Evolutionary conservation across 2,329 filamentous ascomycete species (phyloP), one percentile per base, ranked within the genome.

Genomic region (Eutypa lata): DNA sequence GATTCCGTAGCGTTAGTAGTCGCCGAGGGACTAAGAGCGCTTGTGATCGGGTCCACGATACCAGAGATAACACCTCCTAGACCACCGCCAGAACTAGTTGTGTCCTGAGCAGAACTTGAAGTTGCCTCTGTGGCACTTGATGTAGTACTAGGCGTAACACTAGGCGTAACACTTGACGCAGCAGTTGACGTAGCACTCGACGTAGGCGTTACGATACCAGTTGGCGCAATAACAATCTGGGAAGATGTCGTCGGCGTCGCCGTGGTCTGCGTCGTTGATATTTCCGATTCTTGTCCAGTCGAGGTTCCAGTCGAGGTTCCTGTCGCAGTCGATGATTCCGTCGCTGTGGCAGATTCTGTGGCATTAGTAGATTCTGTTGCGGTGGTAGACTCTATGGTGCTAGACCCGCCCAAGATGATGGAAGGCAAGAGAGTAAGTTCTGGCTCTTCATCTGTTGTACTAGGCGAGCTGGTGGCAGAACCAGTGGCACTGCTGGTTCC

Each of bases 211-310:
- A 66, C 62, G 18, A 60, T 60, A 50, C 64, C 64, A 2, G 62
- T 66, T 19, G 65, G 65, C 46, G 64, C 65, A 2, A 67, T 48
- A 18, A 66, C 47, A 38, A 67, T 67, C 13, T 56, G 57, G 3
- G 62, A 63, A 16, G 64, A 61, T 13, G 64, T 56, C 3, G 59
- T 53, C 1, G 49, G 21, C 5, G 50, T 31, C 13, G 55, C 51
- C 33, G 55, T 26, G 18, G 31, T 21, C 14, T 22, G 21, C 6
- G 55, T 51, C 6, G 56, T 40, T 8, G 44, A 49, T 31, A 52
- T 53, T 24, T 52, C 49, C 13, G 54, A 53, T 16, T 54, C 54
- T 16, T 31, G 5, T 31, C 40, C 51, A 21, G 48, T 51, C 37
- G 54, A 43, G n/a, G 53, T n/a, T n/a, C n/a, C 56, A 5, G 38